phyloP scores from a whole-genome alignment of 2,329 filamentous ascomycete species.

The Herpotrichia juniperi region DNA sequence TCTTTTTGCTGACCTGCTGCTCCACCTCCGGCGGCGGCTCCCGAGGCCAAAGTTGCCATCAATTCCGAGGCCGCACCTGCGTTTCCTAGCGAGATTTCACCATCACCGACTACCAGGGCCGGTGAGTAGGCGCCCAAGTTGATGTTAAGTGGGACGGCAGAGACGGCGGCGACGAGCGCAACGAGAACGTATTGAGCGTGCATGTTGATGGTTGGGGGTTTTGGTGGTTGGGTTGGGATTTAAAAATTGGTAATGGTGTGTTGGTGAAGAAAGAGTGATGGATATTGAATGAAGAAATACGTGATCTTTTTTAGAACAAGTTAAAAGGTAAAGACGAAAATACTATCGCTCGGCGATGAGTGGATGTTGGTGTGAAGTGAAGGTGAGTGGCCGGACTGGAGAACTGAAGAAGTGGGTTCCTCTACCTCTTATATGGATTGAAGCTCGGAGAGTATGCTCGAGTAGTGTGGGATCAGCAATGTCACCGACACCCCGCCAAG shows the following conservation, averaged over 20 bases:
- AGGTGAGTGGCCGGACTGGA: slow-evolving; percentile 47
- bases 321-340: slow-evolving; percentile 26
- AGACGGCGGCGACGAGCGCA: slow-evolving; percentile 41
- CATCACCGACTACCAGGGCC: slow-evolving; percentile 60
- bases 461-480: slow-evolving; percentile 9
- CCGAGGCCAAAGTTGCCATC: slow-evolving; percentile 54
- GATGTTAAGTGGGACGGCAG: slow-evolving; percentile 57
- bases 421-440: slow-evolving; percentile 32
- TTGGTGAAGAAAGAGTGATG: slow-evolving; percentile 18
- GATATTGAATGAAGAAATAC: slow-evolving; percentile 18
- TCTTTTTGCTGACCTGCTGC: slow-evolving; percentile 19
- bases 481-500: slow-evolving; percentile 34
- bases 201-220: slow-evolving; percentile 36
- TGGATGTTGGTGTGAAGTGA: slow-evolving; percentile 36
- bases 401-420: slow-evolving; percentile 33
- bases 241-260: slow-evolving; percentile 16
- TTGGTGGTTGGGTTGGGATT: slow-evolving; percentile 4
- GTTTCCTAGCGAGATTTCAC: slow-evolving; percentile 57
- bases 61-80: slow-evolving; percentile 49
- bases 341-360: slow-evolving; percentile 41
- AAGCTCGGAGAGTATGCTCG: slow-evolving; percentile 14
- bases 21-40: slow-evolving; percentile 36
- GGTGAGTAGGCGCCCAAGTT: slow-evolving; percentile 60
- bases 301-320: slow-evolving; percentile 23
- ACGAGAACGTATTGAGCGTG: slow-evolving; percentile 46